Evolutionary conservation across 495 filamentous ascomycete genomes (phyloP).

Genomic region (Apodospora peruviana): DNA sequence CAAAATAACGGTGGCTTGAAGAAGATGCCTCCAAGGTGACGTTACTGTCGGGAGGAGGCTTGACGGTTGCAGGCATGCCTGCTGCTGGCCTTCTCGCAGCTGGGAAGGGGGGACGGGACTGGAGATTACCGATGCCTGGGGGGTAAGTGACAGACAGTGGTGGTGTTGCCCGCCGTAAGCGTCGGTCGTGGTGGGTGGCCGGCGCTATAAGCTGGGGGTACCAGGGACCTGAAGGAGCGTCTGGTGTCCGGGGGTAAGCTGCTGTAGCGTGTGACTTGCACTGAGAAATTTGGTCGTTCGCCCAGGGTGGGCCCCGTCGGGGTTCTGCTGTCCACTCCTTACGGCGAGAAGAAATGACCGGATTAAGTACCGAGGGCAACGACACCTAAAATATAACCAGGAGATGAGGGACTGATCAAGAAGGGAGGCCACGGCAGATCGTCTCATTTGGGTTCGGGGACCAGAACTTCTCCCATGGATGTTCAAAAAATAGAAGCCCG

Average conservation of each 20-base stretch:
- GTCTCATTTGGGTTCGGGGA: background rate
- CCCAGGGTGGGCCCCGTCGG: background rate
- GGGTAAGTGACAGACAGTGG: constrained; percentile 9
- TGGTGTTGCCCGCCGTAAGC: constrained; percentile 16
- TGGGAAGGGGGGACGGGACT: constrained; percentile 15
- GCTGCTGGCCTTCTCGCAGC: constrained; percentile 17
- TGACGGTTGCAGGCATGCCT: constrained; percentile 37
- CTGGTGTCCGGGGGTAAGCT: constrained; percentile 6
- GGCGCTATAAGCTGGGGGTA: constrained; percentile 18
- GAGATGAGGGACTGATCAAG: constrained; percentile 7
- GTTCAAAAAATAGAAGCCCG: background rate
- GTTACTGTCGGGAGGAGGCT: constrained; percentile 28
- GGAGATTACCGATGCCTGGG: constrained; percentile 17
- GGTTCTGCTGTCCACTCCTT: background rate
- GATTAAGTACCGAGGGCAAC: background rate
- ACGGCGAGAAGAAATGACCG: constrained; percentile 1
- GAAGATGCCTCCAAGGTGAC: constrained; percentile 21
- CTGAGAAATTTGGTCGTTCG: constrained; percentile 3
- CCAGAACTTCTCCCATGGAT: background rate
- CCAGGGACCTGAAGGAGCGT: constrained; percentile 7
- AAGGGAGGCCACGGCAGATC: background rate
- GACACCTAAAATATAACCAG: background rate
- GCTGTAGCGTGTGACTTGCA: constrained; percentile 5
- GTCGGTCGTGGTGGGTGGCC: constrained; percentile 19
- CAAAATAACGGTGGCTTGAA: constrained; percentile 15